Conservation (phyloP, 306 rosid genomes). For the Castanea mollissima region DNA sequence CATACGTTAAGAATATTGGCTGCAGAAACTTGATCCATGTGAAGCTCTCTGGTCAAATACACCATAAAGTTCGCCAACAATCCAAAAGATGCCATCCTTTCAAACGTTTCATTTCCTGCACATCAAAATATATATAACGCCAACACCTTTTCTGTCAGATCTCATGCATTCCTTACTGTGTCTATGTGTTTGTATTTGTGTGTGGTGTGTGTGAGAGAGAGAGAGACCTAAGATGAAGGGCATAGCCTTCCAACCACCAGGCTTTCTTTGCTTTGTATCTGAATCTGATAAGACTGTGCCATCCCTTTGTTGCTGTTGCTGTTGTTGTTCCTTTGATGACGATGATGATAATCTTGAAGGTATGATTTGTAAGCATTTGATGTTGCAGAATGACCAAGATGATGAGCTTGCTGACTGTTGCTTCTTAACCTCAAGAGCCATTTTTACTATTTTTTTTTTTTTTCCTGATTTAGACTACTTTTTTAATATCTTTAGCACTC, state of each 20-base stretch:
- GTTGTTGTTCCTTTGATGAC: not conserved
- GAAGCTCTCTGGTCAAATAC: slow-evolving; percentile 55
- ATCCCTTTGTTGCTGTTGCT: not conserved
- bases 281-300: slow-evolving; percentile 12
- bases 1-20: slow-evolving; percentile 61
- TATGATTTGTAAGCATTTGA: not conserved
- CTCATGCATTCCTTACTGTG: not conserved
- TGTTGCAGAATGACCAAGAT: not conserved
- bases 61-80: slow-evolving; percentile 79
- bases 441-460: not conserved
- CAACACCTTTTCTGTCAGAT: not conserved
- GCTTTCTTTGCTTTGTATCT: slow-evolving; percentile 27
- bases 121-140: not conserved
- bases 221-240: slow-evolving; percentile 72
- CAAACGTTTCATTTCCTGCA: slow-evolving; percentile 84
- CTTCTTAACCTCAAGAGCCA: not conserved
- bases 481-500: not conserved
- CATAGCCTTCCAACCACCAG: slow-evolving; percentile 90
- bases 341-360: not conserved
- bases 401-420: not conserved
- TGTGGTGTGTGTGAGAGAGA: not conserved
- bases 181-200: not conserved
- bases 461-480: not conserved
- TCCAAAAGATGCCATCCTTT: slow-evolving; percentile 73
- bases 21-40: slow-evolving; percentile 70